Evolutionary conservation across 75 land plant genomes (phyloP).

Genomic region (Pseudotsuga menziesii): DNA sequence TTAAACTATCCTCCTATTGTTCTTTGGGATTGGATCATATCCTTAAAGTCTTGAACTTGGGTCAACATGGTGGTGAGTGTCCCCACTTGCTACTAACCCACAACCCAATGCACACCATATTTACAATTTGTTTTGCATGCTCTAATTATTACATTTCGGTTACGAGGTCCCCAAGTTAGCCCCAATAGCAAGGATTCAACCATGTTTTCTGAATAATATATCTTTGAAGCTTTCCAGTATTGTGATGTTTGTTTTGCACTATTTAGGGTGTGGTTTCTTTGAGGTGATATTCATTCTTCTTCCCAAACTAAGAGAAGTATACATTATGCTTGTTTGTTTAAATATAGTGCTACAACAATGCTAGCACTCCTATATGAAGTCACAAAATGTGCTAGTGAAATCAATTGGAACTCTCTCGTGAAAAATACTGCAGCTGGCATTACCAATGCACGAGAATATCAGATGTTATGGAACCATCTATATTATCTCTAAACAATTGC

Average conservation of each 20-base stretch:
- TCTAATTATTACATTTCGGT: too few relatives aligned
- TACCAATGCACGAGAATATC: conserved; percentile 75
- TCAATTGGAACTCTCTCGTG: conserved; percentile 72
- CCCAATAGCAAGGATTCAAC: background rate
- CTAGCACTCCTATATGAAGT: conserved; percentile 80
- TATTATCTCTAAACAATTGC: conserved; percentile 53
- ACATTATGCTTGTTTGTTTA: conserved; percentile 16
- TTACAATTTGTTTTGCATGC: background rate
- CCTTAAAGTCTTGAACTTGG: too few relatives aligned
- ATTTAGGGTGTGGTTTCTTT: background rate
- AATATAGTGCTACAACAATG: conserved; percentile 63
- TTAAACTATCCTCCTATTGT: too few relatives aligned
- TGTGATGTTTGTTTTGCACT: background rate
- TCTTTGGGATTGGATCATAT: too few relatives aligned
- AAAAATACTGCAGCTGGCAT: conserved; percentile 78
- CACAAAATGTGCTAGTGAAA: conserved; percentile 28
- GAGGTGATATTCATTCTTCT: background rate
- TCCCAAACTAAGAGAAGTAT: background rate
- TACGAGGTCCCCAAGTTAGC: background rate
- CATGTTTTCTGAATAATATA: background rate
- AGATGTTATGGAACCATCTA: conserved; percentile 83
- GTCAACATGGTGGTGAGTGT: background rate
- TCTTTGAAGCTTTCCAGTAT: background rate
- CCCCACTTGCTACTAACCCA: background rate
- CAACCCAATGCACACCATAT: background rate